Base-by-base conservation (phyloP, 2,329 filamentous ascomycete species). In the Ceratocystis cubensis region DNA sequence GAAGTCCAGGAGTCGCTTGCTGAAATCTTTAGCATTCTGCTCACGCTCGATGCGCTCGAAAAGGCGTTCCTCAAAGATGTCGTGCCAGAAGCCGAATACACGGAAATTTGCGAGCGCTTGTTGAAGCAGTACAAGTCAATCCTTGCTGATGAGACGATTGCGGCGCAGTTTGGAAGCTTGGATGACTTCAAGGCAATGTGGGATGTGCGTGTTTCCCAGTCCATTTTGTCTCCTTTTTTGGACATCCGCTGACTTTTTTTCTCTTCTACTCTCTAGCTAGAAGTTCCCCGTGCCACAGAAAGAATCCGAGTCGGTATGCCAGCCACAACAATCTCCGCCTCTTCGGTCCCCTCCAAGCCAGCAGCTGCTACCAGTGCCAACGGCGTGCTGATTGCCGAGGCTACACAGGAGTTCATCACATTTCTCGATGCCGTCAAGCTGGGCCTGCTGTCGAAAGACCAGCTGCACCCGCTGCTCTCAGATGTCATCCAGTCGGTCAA, bases 321-420 rank as follows among this genome's bases (percentile, higher is more conserved):
- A 30, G 91, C 91, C 6, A 97, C 94, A 0, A 81, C 91, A 1
- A 76, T 87, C 22, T 82, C 80, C 10, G 80, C 82, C 70, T 82
- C 77, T 33, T 82, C 77, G 44, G 74, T 75, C 45, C 76, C 78
- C 28, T 76, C 80, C 2, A 75, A 78, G 17, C 25, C 45, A 13
- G 41, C 48, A 13, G 73, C 75, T 61, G 78, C 74, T 66, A 75
- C 78, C 71, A 81, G 80, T 70, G 79, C 81, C 45, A 82, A 81
- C 69, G 83, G 84, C 8, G 79, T 84, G 2, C 76, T 96, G 45
- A 95, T 97, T 67, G 79, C 95, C 53, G 87, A 93, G 70, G 94
- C 94, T 1, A 97, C 93, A 0, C 92, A 99, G 75, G 95, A 96
- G 75, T 99, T 99, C 75, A 99, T 99, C 75, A 99, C 94, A 0